Percentiles rank a stretch among this genome's conserved stretches.
phyloP scores from a whole-genome alignment of 805 yeast species.

The Wickerhamiella allomyrinae region DNA sequence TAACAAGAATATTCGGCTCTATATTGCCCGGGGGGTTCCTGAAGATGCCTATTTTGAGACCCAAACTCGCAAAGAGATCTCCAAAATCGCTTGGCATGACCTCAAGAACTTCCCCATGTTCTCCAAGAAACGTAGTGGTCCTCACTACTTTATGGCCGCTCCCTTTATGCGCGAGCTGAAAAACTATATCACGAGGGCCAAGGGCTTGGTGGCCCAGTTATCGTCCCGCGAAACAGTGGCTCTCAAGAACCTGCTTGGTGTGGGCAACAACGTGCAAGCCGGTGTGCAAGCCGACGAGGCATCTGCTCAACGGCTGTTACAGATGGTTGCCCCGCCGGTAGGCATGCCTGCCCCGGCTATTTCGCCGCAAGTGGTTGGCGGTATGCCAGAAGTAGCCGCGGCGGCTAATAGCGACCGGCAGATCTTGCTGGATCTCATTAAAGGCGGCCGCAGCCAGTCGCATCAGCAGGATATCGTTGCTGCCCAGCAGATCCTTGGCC shows the following conservation, averaged over 20 bases:
- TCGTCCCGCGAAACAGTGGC: constrained; percentile 20
- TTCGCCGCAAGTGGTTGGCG: not conserved
- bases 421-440: constrained; percentile 17
- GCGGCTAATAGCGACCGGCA: constrained; percentile 13
- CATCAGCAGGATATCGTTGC: constrained; percentile 15
- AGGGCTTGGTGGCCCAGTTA: constrained; percentile 20
- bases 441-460: constrained; percentile 11
- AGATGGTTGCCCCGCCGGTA: constrained; percentile 7
- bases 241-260: constrained; percentile 22
- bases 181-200: constrained; percentile 21
- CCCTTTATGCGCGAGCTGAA: constrained; percentile 26
- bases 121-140: constrained; percentile 8
- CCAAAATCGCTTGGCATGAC: constrained; percentile 58
- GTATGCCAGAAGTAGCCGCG: not conserved
- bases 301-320: constrained; percentile 11
- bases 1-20: constrained; percentile 79
- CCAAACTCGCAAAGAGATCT: constrained; percentile 74
- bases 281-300: constrained; percentile 9
- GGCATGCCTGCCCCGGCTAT: not conserved
- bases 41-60: constrained; percentile 67
- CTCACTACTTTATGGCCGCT: constrained; percentile 25
- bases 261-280: constrained; percentile 3
- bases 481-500: constrained; percentile 22
- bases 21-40: constrained; percentile 61
- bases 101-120: constrained; percentile 23